Percentiles rank a stretch among this genome's conserved stretches.
Evolutionary conservation across 2,329 filamentous ascomycete species (phyloP).

Genomic region (Monosporascus sp.): DNA sequence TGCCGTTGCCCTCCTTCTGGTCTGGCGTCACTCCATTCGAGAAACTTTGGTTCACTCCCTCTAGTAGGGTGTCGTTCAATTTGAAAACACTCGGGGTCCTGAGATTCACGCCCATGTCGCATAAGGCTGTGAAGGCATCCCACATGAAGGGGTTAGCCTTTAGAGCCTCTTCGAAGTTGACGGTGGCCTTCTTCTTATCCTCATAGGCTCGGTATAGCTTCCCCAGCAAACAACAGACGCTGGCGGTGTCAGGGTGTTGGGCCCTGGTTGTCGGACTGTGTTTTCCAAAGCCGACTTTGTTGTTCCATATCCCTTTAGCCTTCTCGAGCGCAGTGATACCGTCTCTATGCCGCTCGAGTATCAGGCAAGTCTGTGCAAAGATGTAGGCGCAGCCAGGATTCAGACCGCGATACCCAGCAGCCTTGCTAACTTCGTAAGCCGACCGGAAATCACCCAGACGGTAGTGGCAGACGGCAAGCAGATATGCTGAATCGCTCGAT

Average conservation of each 20-base stretch:
- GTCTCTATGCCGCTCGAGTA: constrained; percentile 71
- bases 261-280: constrained; percentile 73
- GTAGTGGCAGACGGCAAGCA: constrained; percentile 80
- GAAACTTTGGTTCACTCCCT: constrained; percentile 39
- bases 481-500: constrained; percentile 73
- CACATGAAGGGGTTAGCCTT: constrained; percentile 95
- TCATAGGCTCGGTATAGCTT: constrained; percentile 84
- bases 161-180: constrained; percentile 82
- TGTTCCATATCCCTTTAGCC: constrained; percentile 68
- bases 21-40: constrained; percentile 27
- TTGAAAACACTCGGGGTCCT: constrained; percentile 84
- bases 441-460: constrained; percentile 78
- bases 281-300: constrained; percentile 73
- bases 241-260: constrained; percentile 74
- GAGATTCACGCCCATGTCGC: constrained; percentile 78
- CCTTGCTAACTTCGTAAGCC: constrained; percentile 77
- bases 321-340: constrained; percentile 82
- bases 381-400: constrained; percentile 88
- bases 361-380: constrained; percentile 83
- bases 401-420: constrained; percentile 61
- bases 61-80: constrained; percentile 51
- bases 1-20: constrained; percentile 29
- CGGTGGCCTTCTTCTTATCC: constrained; percentile 74
- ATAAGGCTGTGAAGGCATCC: constrained; percentile 89
- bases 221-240: constrained; percentile 76